These are phyloP conservation scores for Sclerotinia borealis DNA, from an alignment of 2,329 filamentous ascomycete species.

Conservation along the genomic window DNA sequence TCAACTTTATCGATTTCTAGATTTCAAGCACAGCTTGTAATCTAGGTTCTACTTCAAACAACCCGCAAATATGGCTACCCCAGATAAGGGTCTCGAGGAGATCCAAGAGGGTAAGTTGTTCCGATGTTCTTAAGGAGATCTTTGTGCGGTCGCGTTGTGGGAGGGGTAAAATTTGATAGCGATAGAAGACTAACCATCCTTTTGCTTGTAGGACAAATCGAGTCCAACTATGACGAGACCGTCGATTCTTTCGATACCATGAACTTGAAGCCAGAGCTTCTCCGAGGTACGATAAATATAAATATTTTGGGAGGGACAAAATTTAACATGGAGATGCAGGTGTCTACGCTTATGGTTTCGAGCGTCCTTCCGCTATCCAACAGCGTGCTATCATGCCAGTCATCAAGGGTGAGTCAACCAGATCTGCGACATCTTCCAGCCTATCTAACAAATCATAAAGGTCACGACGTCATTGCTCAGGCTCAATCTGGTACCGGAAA, in stretches of 20 bases:
- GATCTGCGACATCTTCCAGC: slow-evolving; percentile 9
- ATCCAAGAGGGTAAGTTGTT: slow-evolving; percentile 76
- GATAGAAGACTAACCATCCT: slow-evolving; percentile 8
- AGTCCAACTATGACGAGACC: slow-evolving; percentile 99
- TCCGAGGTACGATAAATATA: slow-evolving; percentile 63
- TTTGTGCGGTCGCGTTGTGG: neutral
- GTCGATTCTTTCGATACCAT: slow-evolving; percentile 99
- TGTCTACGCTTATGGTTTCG: slow-evolving; percentile 99
- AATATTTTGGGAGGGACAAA: slow-evolving; percentile 9
- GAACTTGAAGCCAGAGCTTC: slow-evolving; percentile 93
- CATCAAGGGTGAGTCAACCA: slow-evolving; percentile 76
- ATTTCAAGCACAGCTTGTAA: slow-evolving; percentile 75
- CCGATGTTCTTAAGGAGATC: neutral
- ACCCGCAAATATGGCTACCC: slow-evolving; percentile 87
- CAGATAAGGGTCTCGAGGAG: slow-evolving; percentile 95
- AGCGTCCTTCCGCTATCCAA: slow-evolving; percentile 99
- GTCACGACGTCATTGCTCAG: slow-evolving; percentile 98
- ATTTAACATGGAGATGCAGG: slow-evolving; percentile 37
- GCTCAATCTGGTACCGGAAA: slow-evolving; percentile 99
- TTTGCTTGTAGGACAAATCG: slow-evolving; percentile 75
- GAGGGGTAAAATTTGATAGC: neutral
- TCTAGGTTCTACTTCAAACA: slow-evolving; percentile 50
- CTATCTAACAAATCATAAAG: slow-evolving; percentile 39
- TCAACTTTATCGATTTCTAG: slow-evolving; percentile 43
- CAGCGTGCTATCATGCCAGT: slow-evolving; percentile 99